A percentile compares a stretch with the other conserved stretches of the same genome.
Evolutionary conservation across 2,329 filamentous ascomycete species (phyloP).

Genomic region (Diaporthe vaccinii): DNA sequence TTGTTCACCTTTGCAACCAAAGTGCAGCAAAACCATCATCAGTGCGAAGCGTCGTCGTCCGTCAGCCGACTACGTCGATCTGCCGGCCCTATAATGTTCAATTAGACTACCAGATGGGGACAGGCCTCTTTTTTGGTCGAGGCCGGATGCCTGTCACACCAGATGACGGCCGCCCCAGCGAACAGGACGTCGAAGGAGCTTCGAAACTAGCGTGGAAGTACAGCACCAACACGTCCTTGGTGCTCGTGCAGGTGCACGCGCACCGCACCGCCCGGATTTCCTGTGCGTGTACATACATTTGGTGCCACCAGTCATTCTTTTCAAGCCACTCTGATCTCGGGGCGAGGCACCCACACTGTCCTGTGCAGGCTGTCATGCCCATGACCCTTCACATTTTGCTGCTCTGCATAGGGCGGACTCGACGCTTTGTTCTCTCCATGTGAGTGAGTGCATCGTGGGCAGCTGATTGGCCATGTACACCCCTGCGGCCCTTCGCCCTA

Average conservation of each 20-base stretch:
- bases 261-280: not conserved
- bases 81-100: not conserved
- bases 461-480: conserved; percentile 6
- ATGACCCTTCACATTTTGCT: not conserved
- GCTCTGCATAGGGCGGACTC: conserved; percentile 22
- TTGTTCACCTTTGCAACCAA: not conserved
- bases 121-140: not conserved
- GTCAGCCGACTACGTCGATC: not conserved
- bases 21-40: not conserved
- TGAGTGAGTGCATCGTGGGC: not conserved
- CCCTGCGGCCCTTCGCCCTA: conserved; percentile 12
- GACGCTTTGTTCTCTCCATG: conserved; percentile 21
- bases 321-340: conserved; percentile 22
- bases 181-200: not conserved
- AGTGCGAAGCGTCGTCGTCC: not conserved
- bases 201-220: not conserved
- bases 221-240: not conserved
- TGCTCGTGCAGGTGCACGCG: not conserved
- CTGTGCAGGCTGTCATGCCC: not conserved
- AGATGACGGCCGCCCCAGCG: not conserved
- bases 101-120: not conserved
- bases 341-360: conserved; percentile 13
- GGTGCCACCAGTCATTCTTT: not conserved
- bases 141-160: not conserved
- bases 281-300: not conserved